Base-by-base conservation (phyloP, 2,329 filamentous ascomycete genomes). In the Diplodia intermedia region DNA sequence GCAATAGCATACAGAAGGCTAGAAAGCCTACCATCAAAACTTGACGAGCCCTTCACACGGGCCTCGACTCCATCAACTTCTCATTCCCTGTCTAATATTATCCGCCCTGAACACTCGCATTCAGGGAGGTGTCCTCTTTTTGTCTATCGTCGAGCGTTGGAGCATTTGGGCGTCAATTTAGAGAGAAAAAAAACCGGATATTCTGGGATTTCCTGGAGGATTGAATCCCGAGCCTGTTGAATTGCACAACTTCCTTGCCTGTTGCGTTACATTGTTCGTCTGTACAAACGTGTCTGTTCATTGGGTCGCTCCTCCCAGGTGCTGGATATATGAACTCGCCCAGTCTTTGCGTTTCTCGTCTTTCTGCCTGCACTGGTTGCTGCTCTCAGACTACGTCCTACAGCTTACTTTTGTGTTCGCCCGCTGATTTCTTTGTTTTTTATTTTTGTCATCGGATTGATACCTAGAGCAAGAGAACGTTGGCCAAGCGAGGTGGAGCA, bases 81-180 rank as follows among this genome's bases (percentile, higher is more conserved):
- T 23, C 31, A 38, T 63, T 52, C 47, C n/a, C 6, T 63, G 43
- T 63, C n/a, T 63, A 63, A 63, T 63, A 63, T 29, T 52, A 18
- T 36, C 43, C n/a, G 29, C 31, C 47, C 47, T 52, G 40, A 33
- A 38, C 20, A 38, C 29, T 49, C n/a, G 29, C 40, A 38, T 49
- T 18, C 18, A 18, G 62, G 62, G 49, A 31, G 20, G 47, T 55
- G 62, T 65, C 40, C 36, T 47, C 43, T 65, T 65, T 52, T 63
- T 65, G 49, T 54, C 50, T 38, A 63, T 52, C 43, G 36, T 63
- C 43, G 33, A 65, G 62, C 62, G 62, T 65, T 65, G 62, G 62
- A 65, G 62, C 20, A 55, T 65, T 65, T 55, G 15, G 62, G 62
- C 62, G 62, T 65, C 60, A 52, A 18, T 26, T 31, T 63, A 63